A percentile compares a stretch with the other conserved stretches of the same genome.
These are phyloP conservation scores for Colletotrichum sp. DNA, from an alignment of 2,329 filamentous ascomycete genomes.

Conservation along the genomic window DNA sequence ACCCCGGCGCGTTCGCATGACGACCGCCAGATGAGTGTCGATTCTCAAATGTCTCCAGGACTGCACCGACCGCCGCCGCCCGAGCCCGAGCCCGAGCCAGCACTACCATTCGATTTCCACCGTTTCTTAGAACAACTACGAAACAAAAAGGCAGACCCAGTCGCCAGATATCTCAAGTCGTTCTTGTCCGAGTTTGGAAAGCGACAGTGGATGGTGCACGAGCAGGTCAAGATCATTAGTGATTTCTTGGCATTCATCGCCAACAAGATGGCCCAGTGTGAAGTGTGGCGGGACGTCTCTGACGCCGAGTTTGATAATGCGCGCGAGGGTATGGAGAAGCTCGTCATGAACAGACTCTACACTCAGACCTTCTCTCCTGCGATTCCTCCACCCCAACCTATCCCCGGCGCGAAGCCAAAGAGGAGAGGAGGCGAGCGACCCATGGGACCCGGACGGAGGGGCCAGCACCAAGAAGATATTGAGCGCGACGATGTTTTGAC, in stretches of 20 bases:
- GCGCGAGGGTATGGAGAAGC: constrained; percentile 97
- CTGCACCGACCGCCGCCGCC: constrained; percentile 70
- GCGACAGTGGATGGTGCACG: constrained; percentile 99
- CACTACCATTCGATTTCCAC: constrained; percentile 95
- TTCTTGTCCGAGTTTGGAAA: constrained; percentile 95
- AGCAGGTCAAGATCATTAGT: constrained; percentile 98
- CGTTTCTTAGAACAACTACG: constrained; percentile 94
- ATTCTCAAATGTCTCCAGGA: constrained; percentile 50
- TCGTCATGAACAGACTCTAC: constrained; percentile 98
- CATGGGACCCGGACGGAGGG: constrained; percentile 82
- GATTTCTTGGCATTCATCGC: constrained; percentile 97
- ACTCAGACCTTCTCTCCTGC: constrained; percentile 95
- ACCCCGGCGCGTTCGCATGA: constrained; percentile 41
- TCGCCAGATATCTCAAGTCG: constrained; percentile 93
- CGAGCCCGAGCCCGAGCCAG: constrained; percentile 78
- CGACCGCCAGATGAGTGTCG: constrained; percentile 35
- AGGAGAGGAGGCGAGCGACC: constrained; percentile 71
- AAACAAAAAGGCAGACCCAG: constrained; percentile 96
- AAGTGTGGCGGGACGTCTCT: constrained; percentile 94
- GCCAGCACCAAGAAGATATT: constrained; percentile 97
- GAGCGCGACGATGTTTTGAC: constrained; percentile 94
- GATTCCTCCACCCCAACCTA: constrained; percentile 80
- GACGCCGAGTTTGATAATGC: constrained; percentile 99
- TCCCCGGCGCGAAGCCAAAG: constrained; percentile 71
- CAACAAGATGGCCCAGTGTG: constrained; percentile 97